phyloP scores from a whole-genome alignment of 139 green algal species.

The Astrephomene gubernaculifera region DNA sequence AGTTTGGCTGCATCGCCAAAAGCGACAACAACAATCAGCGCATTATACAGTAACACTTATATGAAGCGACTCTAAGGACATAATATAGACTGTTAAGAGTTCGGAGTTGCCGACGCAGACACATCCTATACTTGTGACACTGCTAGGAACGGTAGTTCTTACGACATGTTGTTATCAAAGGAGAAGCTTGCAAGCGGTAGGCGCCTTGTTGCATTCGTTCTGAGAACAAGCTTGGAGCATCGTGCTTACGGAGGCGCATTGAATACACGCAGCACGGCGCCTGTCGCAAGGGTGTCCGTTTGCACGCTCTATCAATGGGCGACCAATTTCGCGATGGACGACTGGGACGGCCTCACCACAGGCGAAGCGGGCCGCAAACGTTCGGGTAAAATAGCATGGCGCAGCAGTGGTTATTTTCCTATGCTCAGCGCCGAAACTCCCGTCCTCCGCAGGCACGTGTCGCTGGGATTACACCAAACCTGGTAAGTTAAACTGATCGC shows the following conservation, averaged over 20 bases:
- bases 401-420: too few relatives aligned
- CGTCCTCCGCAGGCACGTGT: background rate
- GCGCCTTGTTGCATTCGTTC: background rate
- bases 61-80: too few relatives aligned
- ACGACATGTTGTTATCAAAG: background rate
- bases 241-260: background rate
- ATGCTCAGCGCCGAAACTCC: background rate
- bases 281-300: background rate
- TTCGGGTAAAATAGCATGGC: slow-evolving; percentile 9
- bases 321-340: background rate
- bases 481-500: slow-evolving; percentile 3
- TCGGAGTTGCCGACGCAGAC: too few relatives aligned
- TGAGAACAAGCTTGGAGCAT: background rate
- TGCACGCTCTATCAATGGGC: background rate
- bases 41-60: too few relatives aligned
- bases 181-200: background rate
- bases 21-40: too few relatives aligned
- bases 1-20: too few relatives aligned
- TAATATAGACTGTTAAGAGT: too few relatives aligned
- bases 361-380: background rate
- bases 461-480: slow-evolving; percentile 23
- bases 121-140: too few relatives aligned
- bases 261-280: background rate
- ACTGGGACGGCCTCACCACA: background rate
- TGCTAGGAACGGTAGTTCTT: too few relatives aligned